Evolutionary conservation across 2,329 filamentous ascomycete genomes (phyloP), one percentile per base, ranked within the genome.

Genomic region (Cladosporium sp.): DNA sequence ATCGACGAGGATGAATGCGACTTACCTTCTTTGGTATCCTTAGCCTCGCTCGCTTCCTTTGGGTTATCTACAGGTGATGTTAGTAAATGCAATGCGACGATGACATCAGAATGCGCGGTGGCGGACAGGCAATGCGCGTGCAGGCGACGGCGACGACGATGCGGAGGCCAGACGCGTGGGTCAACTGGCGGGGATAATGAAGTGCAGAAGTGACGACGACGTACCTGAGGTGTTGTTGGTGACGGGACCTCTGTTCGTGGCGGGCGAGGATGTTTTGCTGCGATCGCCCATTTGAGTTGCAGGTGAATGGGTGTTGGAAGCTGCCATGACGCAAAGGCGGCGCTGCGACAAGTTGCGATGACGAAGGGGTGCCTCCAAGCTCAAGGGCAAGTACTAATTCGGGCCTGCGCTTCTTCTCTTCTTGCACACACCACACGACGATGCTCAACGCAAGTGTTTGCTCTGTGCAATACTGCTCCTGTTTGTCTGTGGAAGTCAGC

Each of bases 1-100:
- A 50, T 50, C 59, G 42, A 25, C 6, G 43, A 51, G n/a, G 17
- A 22, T 8, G 38, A n/a, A 6, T 25, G 15, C 22, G 17, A 37
- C 15, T 43, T 52, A 59, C 56, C 56, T 45, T 59, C 47, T 59
- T 59, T 59, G 56, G 37, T 52, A 17, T 51, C 56, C 12, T 47
- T 47, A 22, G 54, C 15, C 42, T 56, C 54, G 7, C 15, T 28
- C 6, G 54, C 25, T 42, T 56, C 54, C 17, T 56, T 56, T 12
- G 54, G 42, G 17, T 47, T 49, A 4, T 56, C 54, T 56, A 34
- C 11, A 37, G 42, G 14, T 28, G 34, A 49, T 56, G 54, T 56
- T 56, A 56, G 54, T 56, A 36, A 49, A 49, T 56, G 36, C 54
- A 20, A 55, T 43, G 42, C 54, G 20, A 38, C 39, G 43, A 39